Base-by-base conservation (phyloP, 1,139 yeast species). In the Geotrichum klebahnii region DNA sequence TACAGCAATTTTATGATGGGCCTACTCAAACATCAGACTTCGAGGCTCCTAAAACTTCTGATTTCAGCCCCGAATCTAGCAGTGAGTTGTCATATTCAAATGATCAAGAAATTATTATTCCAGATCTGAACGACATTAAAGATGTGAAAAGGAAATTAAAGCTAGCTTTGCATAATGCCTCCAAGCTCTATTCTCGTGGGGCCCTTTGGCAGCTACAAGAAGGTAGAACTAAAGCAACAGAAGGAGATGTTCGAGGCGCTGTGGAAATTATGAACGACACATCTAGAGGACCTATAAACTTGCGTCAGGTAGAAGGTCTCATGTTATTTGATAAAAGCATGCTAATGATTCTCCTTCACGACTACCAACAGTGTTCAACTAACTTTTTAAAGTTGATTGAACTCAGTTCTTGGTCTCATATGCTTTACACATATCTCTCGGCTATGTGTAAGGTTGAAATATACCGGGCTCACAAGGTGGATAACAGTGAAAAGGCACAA, bases 21-120 rank as follows among this genome's bases (percentile, higher is more conserved):
- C 97, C 97, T 1, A 83, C 92, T 60, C 96, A 88, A 65, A 87
- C 87, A 63, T 83, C 90, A 22, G 98, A 92, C 68, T 83, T 83
- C 33, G 89, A 85, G 36, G 54, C 67, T 16, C 50, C 57, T 5
- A 40, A 41, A 24, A 38, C 36, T 10, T 34, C 29, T n/a, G 28
- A 16, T 2, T n/a, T 32, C 1, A 39, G 51, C 9, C 28, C 52
- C 20, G 55, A 50, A n/a, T 51, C 57, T 36, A 37, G 41, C 24
- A 35, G 46, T 23, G 37, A 44, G 31, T 14, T 38, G 10, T 22
- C 38, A n/a, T 28, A 40, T 5, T 47, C 46, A 2, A 38, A 23
- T 19, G 52, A 53, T n/a, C 50, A 46, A 3, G 10, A 33, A 3
- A 6, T 5, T 12, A 17, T 50, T n/a, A 33, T 50, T 10, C 53